Base-by-base conservation (phyloP, 352 stramenopile species). In the Peronosclerospora sorghi region DNA sequence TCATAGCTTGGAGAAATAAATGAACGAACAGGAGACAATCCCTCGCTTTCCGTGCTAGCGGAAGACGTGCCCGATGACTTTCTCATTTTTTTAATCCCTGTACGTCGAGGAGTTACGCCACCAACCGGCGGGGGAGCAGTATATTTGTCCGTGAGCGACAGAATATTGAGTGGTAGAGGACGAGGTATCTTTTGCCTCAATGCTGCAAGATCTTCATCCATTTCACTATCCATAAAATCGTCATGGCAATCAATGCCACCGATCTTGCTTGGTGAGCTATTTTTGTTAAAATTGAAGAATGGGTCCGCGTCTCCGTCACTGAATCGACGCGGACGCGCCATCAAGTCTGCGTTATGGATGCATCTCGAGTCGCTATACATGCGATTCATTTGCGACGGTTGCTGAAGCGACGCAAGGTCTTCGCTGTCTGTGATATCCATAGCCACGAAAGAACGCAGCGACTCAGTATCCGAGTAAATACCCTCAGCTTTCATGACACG, bases 261-360 rank as follows among this genome's bases (percentile, higher is more conserved):
- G 14, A 54, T 54, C 35, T 51, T 54, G 36, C 50, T 65, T 10
- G 48, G 53, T 14, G 60, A 54, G 35, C 48, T 24, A 12, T 5
- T 51, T 32, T 62, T 61, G 37, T 43, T 59, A 14, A 56, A 59
- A 30, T 56, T 59, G 44, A 85, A 88, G 30, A 85, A 80, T 15
- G 70, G 59, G 32, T 86, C 78, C 2, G 71, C 72, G 49, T 92
- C 79, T 46, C 76, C 82, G 45, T 92, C 79, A 30, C 74, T 88
- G 60, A 88, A 89, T 38, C 79, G 66, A 17, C 79, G 76, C 2
- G 62, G 67, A n/a, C 79, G 76, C 18, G 41, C 23, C 41, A 71
- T 59, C 10, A 61, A 35, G 28, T 77, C 66, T 7, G 24, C 41
- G 42, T 60, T 60, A 10, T 40, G 32, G 19, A 69, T 45, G 41